Evolutionary conservation across 2,329 filamentous ascomycete species (phyloP).

Genomic region (Pestalotiopsis sp.): DNA sequence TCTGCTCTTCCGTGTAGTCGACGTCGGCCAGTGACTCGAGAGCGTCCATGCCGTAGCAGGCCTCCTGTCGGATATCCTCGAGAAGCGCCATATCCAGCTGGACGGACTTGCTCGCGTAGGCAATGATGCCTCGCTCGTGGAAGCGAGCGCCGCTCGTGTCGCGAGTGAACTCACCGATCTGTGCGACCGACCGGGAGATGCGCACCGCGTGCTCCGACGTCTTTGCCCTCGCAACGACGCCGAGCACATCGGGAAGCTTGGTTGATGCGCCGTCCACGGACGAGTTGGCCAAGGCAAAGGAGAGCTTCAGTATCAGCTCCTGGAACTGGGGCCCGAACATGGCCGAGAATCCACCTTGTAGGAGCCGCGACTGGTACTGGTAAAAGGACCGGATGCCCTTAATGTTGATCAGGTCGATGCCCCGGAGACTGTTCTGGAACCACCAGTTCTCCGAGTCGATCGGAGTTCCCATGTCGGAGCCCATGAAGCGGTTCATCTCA

Average conservation of each 20-base stretch:
- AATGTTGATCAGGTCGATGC: slow-evolving; percentile 44
- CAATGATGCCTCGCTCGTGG: slow-evolving; percentile 54
- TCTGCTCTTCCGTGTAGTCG: slow-evolving; percentile 10
- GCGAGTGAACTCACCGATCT: slow-evolving; percentile 51
- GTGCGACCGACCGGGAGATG: slow-evolving; percentile 51
- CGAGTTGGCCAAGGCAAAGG: slow-evolving; percentile 49
- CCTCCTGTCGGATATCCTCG: slow-evolving; percentile 55
- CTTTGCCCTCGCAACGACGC: slow-evolving; percentile 43
- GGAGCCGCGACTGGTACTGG: slow-evolving; percentile 52
- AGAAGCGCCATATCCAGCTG: slow-evolving; percentile 55
- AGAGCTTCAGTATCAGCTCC: slow-evolving; percentile 55
- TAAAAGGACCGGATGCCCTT: slow-evolving; percentile 55
- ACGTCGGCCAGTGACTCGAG: slow-evolving; percentile 43
- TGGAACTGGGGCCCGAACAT: slow-evolving; percentile 55
- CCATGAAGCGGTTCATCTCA: slow-evolving; percentile 54
- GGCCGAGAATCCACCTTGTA: slow-evolving; percentile 53
- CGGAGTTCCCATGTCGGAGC: slow-evolving; percentile 37
- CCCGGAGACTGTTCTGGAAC: slow-evolving; percentile 40
- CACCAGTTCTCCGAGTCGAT: slow-evolving; percentile 44
- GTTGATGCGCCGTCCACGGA: slow-evolving; percentile 33
- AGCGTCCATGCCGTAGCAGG: slow-evolving; percentile 57
- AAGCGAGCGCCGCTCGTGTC: slow-evolving; percentile 49
- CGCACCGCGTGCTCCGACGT: slow-evolving; percentile 47
- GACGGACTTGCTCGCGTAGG: slow-evolving; percentile 51
- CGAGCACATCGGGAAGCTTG: slow-evolving; percentile 48